A percentile compares a stretch with the other conserved stretches of the same genome.
These are phyloP conservation scores for Pythium monospermum DNA, from an alignment of 352 stramenopile species.

Conservation along the genomic window DNA sequence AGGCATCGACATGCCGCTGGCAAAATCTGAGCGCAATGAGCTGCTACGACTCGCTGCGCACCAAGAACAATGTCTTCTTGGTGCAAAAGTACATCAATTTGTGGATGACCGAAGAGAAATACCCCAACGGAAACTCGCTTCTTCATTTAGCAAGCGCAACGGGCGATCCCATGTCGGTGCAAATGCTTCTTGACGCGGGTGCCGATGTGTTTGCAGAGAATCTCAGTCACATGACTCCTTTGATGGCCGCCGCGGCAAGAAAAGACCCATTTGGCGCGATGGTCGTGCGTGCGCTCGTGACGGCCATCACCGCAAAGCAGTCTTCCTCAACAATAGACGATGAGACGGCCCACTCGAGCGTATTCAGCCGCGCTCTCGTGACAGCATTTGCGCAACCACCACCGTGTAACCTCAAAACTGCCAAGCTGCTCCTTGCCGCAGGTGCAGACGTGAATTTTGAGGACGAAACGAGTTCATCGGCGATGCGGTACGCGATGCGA, in stretches of 20 bases:
- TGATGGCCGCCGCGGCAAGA: constrained; percentile 33
- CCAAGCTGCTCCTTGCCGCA: constrained; percentile 32
- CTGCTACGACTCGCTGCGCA: constrained; percentile 33
- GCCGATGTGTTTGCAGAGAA: constrained; percentile 30
- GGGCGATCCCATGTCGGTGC: constrained; percentile 32
- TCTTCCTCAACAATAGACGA: no score
- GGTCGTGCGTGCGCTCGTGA: constrained; percentile 32
- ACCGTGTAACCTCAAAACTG: constrained; percentile 37
- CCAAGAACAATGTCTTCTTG: constrained; percentile 27
- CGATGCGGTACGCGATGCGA: constrained; percentile 31
- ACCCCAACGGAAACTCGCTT: constrained; percentile 24
- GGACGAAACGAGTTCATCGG: constrained; percentile 18
- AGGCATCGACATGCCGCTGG: constrained; percentile 44
- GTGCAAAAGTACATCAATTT: constrained; percentile 56
- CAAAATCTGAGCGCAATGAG: constrained; percentile 50
- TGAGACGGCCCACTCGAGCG: not conserved
- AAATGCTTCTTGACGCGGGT: constrained; percentile 34
- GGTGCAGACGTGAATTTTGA: constrained; percentile 28
- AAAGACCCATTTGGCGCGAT: constrained; percentile 32
- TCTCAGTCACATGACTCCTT: constrained; percentile 21
- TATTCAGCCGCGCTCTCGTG: constrained; percentile 30
- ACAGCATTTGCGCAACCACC: constrained; percentile 30
- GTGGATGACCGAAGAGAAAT: constrained; percentile 21
- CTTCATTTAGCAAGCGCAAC: constrained; percentile 36
- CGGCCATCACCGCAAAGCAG: not conserved